phyloP scores from a whole-genome alignment of 164 flowering plant species.

The Stephania japonica region DNA sequence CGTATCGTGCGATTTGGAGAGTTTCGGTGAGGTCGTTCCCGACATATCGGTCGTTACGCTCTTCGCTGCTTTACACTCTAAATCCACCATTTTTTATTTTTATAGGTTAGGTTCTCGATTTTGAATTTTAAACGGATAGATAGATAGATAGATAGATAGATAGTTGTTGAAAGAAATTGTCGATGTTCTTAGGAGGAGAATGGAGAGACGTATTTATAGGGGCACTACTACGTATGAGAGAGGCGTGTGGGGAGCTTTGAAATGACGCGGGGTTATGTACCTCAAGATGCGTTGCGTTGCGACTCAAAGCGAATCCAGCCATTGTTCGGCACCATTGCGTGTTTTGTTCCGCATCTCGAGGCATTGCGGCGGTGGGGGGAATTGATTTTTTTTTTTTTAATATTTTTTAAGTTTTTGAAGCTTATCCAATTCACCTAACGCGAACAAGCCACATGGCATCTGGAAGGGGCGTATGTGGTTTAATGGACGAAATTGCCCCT shows the following conservation, averaged over 20 bases:
- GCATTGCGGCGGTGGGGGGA: conserved; percentile 13
- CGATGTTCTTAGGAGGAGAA: neutral
- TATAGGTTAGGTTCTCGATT: no score
- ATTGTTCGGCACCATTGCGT: no score
- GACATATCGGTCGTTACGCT: conserved; percentile 19
- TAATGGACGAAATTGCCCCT: conserved; percentile 1
- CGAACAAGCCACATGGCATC: conserved; percentile 2
- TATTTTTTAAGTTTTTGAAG: conserved; percentile 3
- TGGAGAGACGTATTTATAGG: conserved; percentile 24
- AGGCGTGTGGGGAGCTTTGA: conserved; percentile 29
- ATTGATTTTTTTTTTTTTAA: neutral
- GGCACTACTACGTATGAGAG: neutral
- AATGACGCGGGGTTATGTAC: conserved; percentile 22
- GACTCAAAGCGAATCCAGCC: no score
- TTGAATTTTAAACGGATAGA: neutral
- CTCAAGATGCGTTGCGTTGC: neutral
- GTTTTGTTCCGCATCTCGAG: no score
- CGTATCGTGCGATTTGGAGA: conserved; percentile 8
- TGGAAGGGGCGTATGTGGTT: neutral
- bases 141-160: neutral
- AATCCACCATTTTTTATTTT: conserved; percentile 26
- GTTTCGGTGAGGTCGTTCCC: conserved; percentile 11
- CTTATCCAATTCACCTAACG: conserved; percentile 33
- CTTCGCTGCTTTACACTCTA: conserved; percentile 25
- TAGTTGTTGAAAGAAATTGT: neutral